Conservation (phyloP, 2,329 filamentous ascomycete genomes). For the Monilinia laxa region DNA sequence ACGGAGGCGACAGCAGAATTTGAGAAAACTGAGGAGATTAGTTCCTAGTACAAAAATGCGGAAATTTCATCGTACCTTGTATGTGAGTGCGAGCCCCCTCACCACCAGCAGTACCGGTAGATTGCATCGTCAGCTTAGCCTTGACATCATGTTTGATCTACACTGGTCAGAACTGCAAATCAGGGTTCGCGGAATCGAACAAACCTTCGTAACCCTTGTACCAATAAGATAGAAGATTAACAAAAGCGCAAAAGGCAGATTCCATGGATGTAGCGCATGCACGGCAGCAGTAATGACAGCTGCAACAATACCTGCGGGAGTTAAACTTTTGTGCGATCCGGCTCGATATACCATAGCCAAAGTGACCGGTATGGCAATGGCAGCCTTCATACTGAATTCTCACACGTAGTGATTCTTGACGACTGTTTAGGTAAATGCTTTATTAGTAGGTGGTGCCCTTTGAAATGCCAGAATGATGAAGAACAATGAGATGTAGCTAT, state of each 20-base stretch:
- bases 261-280: slow-evolving; percentile 92
- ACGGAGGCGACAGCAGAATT: slow-evolving; percentile 81
- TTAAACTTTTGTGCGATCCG: slow-evolving; percentile 73
- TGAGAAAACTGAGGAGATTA: slow-evolving; percentile 61
- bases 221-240: slow-evolving; percentile 84
- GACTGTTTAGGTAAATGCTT: not conserved
- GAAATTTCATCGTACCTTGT: slow-evolving; percentile 55
- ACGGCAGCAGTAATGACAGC: slow-evolving; percentile 72
- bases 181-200: slow-evolving; percentile 7
- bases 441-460: not conserved
- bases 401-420: too few relatives aligned
- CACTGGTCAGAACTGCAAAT: slow-evolving; percentile 27
- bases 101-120: slow-evolving; percentile 70
- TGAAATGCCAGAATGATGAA: not conserved
- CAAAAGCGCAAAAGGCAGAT: slow-evolving; percentile 82
- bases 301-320: slow-evolving; percentile 68
- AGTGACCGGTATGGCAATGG: slow-evolving; percentile 58
- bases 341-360: slow-evolving; percentile 64
- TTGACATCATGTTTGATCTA: slow-evolving; percentile 88
- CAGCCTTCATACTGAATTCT: slow-evolving; percentile 51
- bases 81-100: slow-evolving; percentile 82
- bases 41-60: not conserved
- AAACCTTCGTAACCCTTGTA: slow-evolving; percentile 77
- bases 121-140: slow-evolving; percentile 73
- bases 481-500: slow-evolving; percentile 15